Evolutionary conservation across 805 yeast genomes (phyloP), one percentile per base, ranked within the genome.

Genomic region (Myxozyma sirexii): DNA sequence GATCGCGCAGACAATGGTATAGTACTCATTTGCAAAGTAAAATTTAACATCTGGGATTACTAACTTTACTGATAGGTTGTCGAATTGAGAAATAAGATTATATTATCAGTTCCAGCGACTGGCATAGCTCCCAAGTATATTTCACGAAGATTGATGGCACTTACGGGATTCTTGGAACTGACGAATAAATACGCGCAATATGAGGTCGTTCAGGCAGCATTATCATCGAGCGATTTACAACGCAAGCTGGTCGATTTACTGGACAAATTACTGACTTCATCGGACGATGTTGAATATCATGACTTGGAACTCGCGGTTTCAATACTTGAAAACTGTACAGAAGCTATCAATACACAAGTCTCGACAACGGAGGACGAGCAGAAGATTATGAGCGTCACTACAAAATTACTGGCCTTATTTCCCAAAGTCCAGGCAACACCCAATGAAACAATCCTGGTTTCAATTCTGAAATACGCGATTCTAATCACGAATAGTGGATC

Each of bases 401-500:
- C 17, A 8, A n/a, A 17, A 33, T 26, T 59, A 15, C 29, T 55
- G 31, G 29, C 5, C 5, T 45, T 41, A 4, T 17, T 56, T 8
- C 56, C 61, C 17, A 46, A 42, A n/a, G n/a, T 50, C 17, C 23
- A 31, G 21, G 13, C 50, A 2, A 52, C 54, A 1, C 42, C 43
- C 31, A n/a, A 15, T 13, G 60, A 39, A 19, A 26, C 45, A 5
- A 19, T 57, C 13, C 29, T 39, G 12, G 41, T 60, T 17, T 45
- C 50, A 41, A 49, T 59, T 15, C 39, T 58, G n/a, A 54, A 52
- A 33, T 54, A 49, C 31, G 52, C 59, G 12, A 58, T 54, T 24
- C 29, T 54, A 2, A 39, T 55, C n/a, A 58, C 60, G 4, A 56
- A 54, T 29, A 49, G 23, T n/a, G 45, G 54, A 24, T 13, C 23